These are phyloP conservation scores for Globomyces pollinis-pini DNA, from an alignment of 192 early-diverging fungal species.

Conservation along the genomic window DNA sequence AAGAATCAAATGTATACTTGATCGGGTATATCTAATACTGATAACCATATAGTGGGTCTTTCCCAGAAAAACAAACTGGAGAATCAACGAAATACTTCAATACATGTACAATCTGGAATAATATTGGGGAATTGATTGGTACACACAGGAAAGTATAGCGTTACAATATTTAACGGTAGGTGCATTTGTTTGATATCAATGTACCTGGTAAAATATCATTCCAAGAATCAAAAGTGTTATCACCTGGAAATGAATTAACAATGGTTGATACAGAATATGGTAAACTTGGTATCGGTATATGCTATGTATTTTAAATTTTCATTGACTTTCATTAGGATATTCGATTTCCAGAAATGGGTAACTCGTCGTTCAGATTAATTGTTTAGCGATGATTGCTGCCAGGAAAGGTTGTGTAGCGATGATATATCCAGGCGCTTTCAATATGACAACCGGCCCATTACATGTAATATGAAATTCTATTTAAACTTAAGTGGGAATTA, in stretches of 20 bases:
- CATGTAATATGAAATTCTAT: too few relatives aligned
- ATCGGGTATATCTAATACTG: too few relatives aligned
- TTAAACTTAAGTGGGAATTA: too few relatives aligned
- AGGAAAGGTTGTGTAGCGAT: conserved; percentile 79
- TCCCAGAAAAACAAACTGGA: conserved; percentile 65
- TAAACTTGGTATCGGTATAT: conserved; percentile 85
- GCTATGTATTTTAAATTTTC: too few relatives aligned
- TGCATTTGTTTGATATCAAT: conserved; percentile 96
- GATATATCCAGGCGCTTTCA: conserved; percentile 97
- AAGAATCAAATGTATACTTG: conserved; percentile 79
- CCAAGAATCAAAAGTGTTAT: conserved; percentile 76
- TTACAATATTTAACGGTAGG: conserved; percentile 24
- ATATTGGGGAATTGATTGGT: conserved; percentile 22
- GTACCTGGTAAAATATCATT: conserved; percentile 89
- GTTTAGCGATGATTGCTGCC: conserved; percentile 91
- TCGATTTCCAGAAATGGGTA: conserved; percentile 90
- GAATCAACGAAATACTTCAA: conserved; percentile 42
- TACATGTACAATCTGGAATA: conserved; percentile 37
- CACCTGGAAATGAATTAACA: conserved; percentile 67
- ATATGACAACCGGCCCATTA: conserved; percentile 88
- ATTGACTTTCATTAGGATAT: too few relatives aligned
- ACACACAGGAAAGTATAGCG: conserved; percentile 30
- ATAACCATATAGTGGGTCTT: too few relatives aligned
- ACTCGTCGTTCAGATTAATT: too few relatives aligned
- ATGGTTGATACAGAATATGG: conserved; percentile 75